Conservation (phyloP, 345 rosid species). For the Psidium guajava region DNA sequence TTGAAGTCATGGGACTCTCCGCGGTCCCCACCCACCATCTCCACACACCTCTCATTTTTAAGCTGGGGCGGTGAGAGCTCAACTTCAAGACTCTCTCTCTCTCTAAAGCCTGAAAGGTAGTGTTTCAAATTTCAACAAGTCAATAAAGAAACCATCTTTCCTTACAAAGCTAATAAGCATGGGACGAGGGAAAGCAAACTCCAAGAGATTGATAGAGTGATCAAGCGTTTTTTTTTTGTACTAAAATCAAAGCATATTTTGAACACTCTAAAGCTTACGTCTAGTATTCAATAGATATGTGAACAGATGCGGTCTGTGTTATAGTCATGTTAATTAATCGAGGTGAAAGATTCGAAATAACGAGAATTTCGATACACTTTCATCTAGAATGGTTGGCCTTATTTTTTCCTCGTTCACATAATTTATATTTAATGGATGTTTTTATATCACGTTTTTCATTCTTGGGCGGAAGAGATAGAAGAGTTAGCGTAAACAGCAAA, state of each 20-base stretch:
- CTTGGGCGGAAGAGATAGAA: constrained; percentile 1
- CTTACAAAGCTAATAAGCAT: neutral
- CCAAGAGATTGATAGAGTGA: neutral
- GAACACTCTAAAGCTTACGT: fast-evolving
- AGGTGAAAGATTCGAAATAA: neutral
- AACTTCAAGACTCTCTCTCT: neutral
- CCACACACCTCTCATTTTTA: neutral
- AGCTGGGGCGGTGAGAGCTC: constrained; percentile 21
- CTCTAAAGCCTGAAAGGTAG: neutral
- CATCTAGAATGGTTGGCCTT: neutral
- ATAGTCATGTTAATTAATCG: neutral
- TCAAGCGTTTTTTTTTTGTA: neutral
- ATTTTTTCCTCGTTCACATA: neutral
- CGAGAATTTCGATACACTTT: neutral
- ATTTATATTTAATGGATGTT: neutral
- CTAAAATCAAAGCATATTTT: neutral
- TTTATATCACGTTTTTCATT: neutral
- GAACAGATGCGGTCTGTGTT: fast-evolving
- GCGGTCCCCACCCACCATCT: constrained; percentile 32
- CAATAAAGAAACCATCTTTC: neutral
- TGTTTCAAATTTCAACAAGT: neutral
- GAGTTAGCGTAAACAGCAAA: constrained; percentile 48
- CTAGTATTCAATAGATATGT: neutral
- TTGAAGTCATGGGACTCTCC: constrained; percentile 21
- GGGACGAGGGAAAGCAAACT: neutral